Base-by-base conservation (phyloP, 2,329 filamentous ascomycete genomes). In the Parastagonospora avenae region DNA sequence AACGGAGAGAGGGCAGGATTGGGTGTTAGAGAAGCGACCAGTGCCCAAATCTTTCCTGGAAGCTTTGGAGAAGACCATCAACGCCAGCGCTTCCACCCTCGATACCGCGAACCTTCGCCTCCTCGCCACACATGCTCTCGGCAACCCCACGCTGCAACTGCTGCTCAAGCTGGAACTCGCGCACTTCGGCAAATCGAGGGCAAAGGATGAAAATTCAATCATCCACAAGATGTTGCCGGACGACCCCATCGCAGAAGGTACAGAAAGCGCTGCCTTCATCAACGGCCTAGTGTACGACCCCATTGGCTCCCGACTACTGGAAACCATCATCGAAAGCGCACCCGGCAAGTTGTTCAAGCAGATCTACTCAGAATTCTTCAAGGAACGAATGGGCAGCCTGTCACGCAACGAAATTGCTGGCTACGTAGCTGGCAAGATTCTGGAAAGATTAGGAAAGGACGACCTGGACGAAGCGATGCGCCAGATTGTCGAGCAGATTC, bases 271-370 rank as follows among this genome's bases (percentile, higher is more conserved):
- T 4, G 82, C 85, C 12, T 96, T 97, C 68, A 83, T 97, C 69
- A 92, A 90, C 64, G 87, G 89, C 48, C 84, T 97, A 68, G 80
- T 97, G 24, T 97, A 97, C 73, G 92, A 97, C 67, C 82, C 89
- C 1, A 87, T 97, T 44, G 94, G 94, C 12, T 97, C 93, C 3
- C 88, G 93, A 38, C 80, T 99, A 2, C 81, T 97, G 16, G 94
- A 99, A 76, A 91, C 88, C 0, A 87, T 99, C 56, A 84, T 97
- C 57, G 83, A 86, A 24, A 83, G 89, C 67, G 85, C 88, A 12
- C 92, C 94, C 0, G 92, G 90, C 37, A 96, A 94, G 74, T 77
- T 92, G 30, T 99, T 97, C 83, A 97, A 96, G 74, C 84, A 85
- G 11, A 81, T 99, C 5, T 93, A 95, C 75, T 85, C 83, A 50